phyloP scores from a whole-genome alignment of 176 grass and related monocot species.

The sorghum (Sorghum bicolor) region Sorghum_bicolor_NCBIv3 NC_012870.2:48358001-48358500 shows the following conservation, averaged over 20 bases:
- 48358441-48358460: not conserved
- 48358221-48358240: not conserved
- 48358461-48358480: not conserved
- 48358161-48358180: not conserved
- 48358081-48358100: not conserved
- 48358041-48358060: not conserved
- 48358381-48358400: not conserved
- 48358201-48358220: not conserved
- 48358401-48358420: not conserved
- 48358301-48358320: not conserved
- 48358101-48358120: not conserved
- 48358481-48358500: not conserved
- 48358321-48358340: not conserved
- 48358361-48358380: not conserved
- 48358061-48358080: not conserved
- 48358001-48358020: not conserved
- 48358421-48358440: not conserved
- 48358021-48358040: not conserved
- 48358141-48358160: not conserved
- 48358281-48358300: not conserved
- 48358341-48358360: not conserved
- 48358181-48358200: not conserved
- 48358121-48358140: not conserved
- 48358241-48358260: not conserved
- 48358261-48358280: not conserved